Evolutionary conservation across 495 filamentous ascomycete genomes (phyloP).

Genomic region (Achaetomiella virescens): DNA sequence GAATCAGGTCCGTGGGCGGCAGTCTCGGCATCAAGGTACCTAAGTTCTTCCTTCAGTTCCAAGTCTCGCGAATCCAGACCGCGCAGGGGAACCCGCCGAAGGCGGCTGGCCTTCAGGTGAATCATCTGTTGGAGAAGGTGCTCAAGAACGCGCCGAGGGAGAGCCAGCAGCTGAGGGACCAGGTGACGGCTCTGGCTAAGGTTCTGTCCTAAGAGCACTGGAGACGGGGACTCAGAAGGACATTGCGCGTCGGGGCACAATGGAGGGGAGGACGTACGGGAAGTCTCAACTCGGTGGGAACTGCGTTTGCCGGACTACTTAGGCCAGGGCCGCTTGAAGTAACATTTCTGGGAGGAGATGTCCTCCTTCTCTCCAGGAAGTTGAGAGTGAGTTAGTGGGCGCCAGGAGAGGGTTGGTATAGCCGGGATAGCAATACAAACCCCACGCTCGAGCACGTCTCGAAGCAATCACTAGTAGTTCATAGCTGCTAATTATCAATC

Average conservation of each 20-base stretch:
- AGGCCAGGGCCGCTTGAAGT: too few relatives aligned
- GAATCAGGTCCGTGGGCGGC: constrained; percentile 40
- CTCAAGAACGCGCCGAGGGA: constrained; percentile 40
- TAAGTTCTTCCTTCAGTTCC: constrained; percentile 46
- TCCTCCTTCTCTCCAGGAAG: too few relatives aligned
- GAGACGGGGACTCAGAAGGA: not conserved
- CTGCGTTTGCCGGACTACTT: too few relatives aligned
- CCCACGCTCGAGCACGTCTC: too few relatives aligned
- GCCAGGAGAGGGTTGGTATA: too few relatives aligned
- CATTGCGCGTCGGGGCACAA: not conserved
- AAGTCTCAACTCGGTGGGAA: too few relatives aligned
- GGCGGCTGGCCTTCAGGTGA: constrained; percentile 37
- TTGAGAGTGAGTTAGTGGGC: too few relatives aligned
- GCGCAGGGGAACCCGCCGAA: constrained; percentile 43
- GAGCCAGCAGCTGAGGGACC: constrained; percentile 30
- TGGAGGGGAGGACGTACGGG: too few relatives aligned
- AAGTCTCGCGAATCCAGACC: constrained; percentile 44
- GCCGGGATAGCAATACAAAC: too few relatives aligned
- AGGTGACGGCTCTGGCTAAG: constrained; percentile 33
- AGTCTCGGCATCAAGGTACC: constrained; percentile 42
- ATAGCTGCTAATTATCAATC: too few relatives aligned
- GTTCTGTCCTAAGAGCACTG: constrained; percentile 20
- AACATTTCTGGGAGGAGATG: too few relatives aligned
- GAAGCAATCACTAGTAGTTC: too few relatives aligned
- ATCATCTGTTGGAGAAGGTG: constrained; percentile 44